Evolutionary conservation across 257 asterid species (phyloP).

Genomic region (Solanum piurae): DNA sequence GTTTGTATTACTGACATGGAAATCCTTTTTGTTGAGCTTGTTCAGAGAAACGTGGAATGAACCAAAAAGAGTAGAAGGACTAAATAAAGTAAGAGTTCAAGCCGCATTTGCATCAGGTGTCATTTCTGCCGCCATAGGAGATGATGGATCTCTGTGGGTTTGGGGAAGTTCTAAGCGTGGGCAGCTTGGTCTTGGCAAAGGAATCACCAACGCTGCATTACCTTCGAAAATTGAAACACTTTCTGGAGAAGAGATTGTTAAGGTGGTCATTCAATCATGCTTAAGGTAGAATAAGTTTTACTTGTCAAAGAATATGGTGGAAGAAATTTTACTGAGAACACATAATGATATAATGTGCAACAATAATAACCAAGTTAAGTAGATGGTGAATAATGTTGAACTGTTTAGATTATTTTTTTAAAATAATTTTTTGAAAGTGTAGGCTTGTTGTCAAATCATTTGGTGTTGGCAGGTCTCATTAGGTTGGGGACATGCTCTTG

Average conservation of each 20-base stretch:
- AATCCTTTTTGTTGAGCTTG: not conserved
- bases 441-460: not conserved
- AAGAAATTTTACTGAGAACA: not conserved
- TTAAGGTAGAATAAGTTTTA: slow-evolving; percentile 40
- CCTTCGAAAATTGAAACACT: slow-evolving; percentile 73
- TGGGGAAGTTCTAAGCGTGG: slow-evolving; percentile 98
- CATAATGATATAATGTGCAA: not conserved
- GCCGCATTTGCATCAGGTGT: slow-evolving; percentile 83
- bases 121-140: slow-evolving; percentile 67
- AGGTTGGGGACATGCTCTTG: slow-evolving; percentile 99
- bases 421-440: not conserved
- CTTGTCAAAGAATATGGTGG: slow-evolving; percentile 22
- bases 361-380: not conserved
- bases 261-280: slow-evolving; percentile 55
- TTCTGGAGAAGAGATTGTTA: slow-evolving; percentile 55
- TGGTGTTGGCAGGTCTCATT: slow-evolving; percentile 55
- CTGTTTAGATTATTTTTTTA: not conserved
- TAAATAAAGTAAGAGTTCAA: slow-evolving; percentile 42
- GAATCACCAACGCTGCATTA: slow-evolving; percentile 36
- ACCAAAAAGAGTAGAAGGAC: slow-evolving; percentile 64
- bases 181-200: slow-evolving; percentile 74
- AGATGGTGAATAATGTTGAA: not conserved
- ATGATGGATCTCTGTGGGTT: slow-evolving; percentile 87
- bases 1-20: not conserved
- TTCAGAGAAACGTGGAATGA: slow-evolving; percentile 66